Evolutionary conservation across 2,329 filamentous ascomycete genomes (phyloP), one percentile per base, ranked within the genome.

Genomic region (Alternaria gansuensis): DNA sequence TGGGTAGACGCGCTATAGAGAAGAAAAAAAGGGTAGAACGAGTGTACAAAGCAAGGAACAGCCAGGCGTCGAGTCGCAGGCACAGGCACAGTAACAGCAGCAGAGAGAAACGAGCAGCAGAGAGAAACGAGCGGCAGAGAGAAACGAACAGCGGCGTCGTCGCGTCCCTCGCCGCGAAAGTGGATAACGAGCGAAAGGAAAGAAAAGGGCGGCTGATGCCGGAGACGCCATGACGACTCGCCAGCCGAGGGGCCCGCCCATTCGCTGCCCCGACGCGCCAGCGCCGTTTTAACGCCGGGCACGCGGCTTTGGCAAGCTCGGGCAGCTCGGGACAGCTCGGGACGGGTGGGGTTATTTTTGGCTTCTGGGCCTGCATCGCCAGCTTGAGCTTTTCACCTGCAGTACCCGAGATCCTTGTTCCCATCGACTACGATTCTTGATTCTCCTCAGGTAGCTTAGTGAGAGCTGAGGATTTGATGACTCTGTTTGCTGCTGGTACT

Each of bases 201-300:
- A 50, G 44, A 39, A 50, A 50, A 50, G 48, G 33, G 24, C 48
- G 33, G 33, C 21, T 36, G 34, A 39, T 45, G 40, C 17, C 17
- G 17, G 17, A 17, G 2, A n/a, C 29, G 44, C 29, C 44, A 53
- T 49, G 51, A 39, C 56, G 51, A 54, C 14, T 29, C 2, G 41
- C 11, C 26, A 17, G n/a, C n/a, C n/a, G n/a, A n/a, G n/a, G 54
- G 46, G 53, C 24, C 34, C 51, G 37, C 28, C 50, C 21, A 65
- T 48, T 64, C 49, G 61, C 36, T 45, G 51, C 36, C 11, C 21
- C n/a, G 23, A 37, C 29, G 51, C 63, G 58, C 64, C 62, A 60
- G 51, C 63, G 58, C 64, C 62, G 62, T 52, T 39, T 54, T 51
- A 57, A 52, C 59, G 56, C 59, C 59, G 56, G 57, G 46, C 48